Evolutionary conservation across 805 yeast genomes (phyloP), one percentile per base, ranked within the genome.

Genomic region (Starmerella vaccinii): DNA sequence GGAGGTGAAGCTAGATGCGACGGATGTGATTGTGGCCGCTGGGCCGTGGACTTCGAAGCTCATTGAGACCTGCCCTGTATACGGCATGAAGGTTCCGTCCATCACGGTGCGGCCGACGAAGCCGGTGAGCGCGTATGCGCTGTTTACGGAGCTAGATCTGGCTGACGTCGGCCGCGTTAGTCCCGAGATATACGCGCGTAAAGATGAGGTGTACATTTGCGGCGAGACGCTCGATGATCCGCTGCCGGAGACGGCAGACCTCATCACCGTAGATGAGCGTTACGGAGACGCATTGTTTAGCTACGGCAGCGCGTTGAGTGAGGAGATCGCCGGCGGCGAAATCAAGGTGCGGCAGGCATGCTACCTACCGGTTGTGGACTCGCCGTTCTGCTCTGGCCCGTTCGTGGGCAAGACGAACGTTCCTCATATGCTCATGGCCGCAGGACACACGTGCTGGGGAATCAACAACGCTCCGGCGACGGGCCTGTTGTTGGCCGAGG

Each of bases 391-490:
- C 35, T 78, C 90, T 1, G 98, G 98, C 5, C 98, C 98, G 0
- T 71, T 92, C 49, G 81, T 90, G 59, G 98, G 98, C 42, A 90
- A 85, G 60, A 90, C 97, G 0, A 88, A 88, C 61, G 94, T 89
- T 7, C 78, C 76, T 21, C 80, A 81, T 53, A 70, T 90, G 54
- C 84, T 71, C 59, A 66, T 90, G 50, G 95, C 96, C 2, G 78
- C 90, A 15, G 98, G 97, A 0, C 98, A 90, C 67, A 84, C 95
- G 15, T 92, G 97, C 68, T 90, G 98, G 98, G 98, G 98, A 21
- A 92, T 90, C 56, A 92, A 90, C 69, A 90, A 92, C 66, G 96
- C 96, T 0, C 97, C 97, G 0, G 97, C 84, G 4, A 89, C 97
- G 0, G 98, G 98, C n/a, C 80, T 86, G 62, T 75, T 92, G 34